These are phyloP conservation scores for Penicilliopsis zonata DNA, from an alignment of 495 filamentous ascomycete genomes.

Conservation along the genomic window DNA sequence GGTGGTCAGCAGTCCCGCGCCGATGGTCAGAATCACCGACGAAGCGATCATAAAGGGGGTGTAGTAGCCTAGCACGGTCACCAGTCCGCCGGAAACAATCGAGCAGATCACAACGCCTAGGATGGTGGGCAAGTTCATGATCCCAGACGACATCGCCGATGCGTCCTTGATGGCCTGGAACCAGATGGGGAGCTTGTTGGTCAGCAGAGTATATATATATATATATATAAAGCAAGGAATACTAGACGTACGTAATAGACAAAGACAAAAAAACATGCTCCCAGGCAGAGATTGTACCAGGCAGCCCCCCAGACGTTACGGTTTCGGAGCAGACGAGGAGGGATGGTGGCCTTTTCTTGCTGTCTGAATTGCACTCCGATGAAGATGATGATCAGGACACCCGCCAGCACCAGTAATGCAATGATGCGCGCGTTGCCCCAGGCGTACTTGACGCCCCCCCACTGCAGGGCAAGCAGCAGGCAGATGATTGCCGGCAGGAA, in stretches of 20 bases:
- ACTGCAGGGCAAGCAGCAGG: constrained; percentile 70
- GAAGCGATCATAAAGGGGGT: constrained; percentile 57
- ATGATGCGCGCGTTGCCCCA: constrained; percentile 60
- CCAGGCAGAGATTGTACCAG: constrained; percentile 43
- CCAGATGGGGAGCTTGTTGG: constrained; percentile 63
- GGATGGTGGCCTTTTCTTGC: constrained; percentile 66
- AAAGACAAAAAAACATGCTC: constrained; percentile 54
- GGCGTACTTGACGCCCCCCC: constrained; percentile 61
- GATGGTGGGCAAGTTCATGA: constrained; percentile 66
- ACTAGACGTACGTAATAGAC: constrained; percentile 42
- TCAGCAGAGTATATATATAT: too few relatives aligned
- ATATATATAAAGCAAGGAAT: too few relatives aligned
- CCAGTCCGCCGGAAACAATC: constrained; percentile 46
- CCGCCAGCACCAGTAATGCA: constrained; percentile 57
- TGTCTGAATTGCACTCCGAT: constrained; percentile 50
- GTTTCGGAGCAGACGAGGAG: constrained; percentile 57
- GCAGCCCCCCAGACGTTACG: constrained; percentile 49
- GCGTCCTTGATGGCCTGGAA: constrained; percentile 76
- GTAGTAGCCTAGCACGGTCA: constrained; percentile 62
- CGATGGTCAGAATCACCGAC: constrained; percentile 48
- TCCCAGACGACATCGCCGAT: constrained; percentile 56
- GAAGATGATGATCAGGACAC: constrained; percentile 52
- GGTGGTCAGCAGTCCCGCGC: constrained; percentile 58
- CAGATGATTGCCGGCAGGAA: constrained; percentile 65
- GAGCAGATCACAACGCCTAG: constrained; percentile 48